Base-by-base conservation (phyloP, 2,329 filamentous ascomycete species). In the Alternaria gaisen region DNA sequence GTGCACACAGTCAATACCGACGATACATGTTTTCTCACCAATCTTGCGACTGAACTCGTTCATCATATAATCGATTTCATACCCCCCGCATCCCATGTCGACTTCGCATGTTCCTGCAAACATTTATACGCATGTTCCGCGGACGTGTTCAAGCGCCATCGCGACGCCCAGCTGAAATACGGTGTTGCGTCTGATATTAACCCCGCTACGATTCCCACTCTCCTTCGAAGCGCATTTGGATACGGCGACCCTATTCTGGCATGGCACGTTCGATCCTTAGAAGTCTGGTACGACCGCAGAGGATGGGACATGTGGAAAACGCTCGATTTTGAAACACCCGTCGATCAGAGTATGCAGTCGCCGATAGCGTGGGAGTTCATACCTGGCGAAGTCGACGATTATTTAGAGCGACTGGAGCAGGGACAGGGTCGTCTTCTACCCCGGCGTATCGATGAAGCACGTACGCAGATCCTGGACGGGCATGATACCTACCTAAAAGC, bases 231-330 rank as follows among this genome's bases (percentile, higher is more conserved):
- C 24, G 42, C 46, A 14, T 61, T 53, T 14, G 54, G 56, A 20
- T 60, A 54, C 7, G 52, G 42, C 20, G 64, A 67, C n/a, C 62
- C 59, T 16, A 44, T 67, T 0, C 26, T 20, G 3, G 62, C 59
- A 32, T 67, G 64, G 62, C 61, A 64, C 56, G 61, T 64, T 50
- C 61, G 58, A 12, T 60, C 51, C 9, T 16, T 64, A 8, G 64
- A 66, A 58, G 16, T 66, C 24, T 64, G 64, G 61, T 53, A 58
- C 30, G 64, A 64, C 42, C 61, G 64, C 12, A 55, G 6, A 9
- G 57, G 43, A 40, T 66, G 64, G 64, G 9, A 14, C 20, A 53
- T 62, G 7, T 67, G 64, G 64, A 65, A 63, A 36, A 12, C 34
- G 4, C 30, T 60, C 18, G 10, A 43, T 3, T 63, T 61, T 32